Evolutionary conservation across 129 eudicot genomes (phyloP).

Genomic region (Flaveria linearis): DNA sequence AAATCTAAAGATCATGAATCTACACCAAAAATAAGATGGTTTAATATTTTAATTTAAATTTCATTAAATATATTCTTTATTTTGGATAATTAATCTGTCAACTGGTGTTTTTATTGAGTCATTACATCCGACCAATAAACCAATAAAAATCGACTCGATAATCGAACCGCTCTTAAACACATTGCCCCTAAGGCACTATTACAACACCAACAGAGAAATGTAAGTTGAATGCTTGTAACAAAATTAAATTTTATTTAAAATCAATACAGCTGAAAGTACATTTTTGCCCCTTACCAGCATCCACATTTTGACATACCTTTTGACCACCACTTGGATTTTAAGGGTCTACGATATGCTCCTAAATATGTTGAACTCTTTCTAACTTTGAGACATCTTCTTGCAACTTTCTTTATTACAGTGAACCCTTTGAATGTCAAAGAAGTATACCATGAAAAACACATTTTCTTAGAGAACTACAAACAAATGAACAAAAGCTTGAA

Average conservation of each 20-base stretch:
- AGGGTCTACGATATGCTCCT: conserved; percentile 22
- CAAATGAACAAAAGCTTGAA: conserved; percentile 69
- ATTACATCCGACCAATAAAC: too few species aligned
- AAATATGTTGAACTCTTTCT: conserved; percentile 6
- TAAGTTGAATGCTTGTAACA: not conserved
- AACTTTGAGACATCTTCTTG: not conserved
- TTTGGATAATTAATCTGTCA: too few species aligned
- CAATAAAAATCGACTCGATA: too few species aligned
- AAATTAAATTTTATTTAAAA: not conserved
- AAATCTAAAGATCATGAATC: too few species aligned
- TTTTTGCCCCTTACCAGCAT: conserved; percentile 1
- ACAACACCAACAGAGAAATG: not conserved
- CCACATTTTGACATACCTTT: conserved; percentile 13
- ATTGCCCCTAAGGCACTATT: too few species aligned
- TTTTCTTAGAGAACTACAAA: conserved; percentile 57
- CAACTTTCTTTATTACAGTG: conserved; percentile 29
- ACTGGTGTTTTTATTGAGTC: too few species aligned
- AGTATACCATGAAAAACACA: conserved; percentile 57
- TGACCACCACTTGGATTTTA: not conserved
- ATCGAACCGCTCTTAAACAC: too few species aligned
- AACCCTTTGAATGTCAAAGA: conserved; percentile 29
- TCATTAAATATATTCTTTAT: too few species aligned
- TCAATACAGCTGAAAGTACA: not conserved
- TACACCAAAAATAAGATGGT: too few species aligned
- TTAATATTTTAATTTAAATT: too few species aligned